phyloP scores from a whole-genome alignment of 148 eudicot genomes.

The Tetragonia tetragonoides region DNA sequence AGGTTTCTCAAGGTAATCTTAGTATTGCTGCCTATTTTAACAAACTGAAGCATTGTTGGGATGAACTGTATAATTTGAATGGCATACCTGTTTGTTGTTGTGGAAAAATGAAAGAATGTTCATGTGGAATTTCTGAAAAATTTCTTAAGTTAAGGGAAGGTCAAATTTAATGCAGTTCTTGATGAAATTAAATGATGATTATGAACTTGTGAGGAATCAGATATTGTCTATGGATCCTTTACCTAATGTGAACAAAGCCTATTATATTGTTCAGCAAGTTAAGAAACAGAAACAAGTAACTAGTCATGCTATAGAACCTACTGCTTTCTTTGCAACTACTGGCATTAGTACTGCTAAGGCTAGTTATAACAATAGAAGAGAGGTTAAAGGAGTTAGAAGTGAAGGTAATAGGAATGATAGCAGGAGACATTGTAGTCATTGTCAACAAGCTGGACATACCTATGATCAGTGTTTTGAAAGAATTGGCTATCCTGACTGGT shows the following conservation, averaged over 20 bases:
- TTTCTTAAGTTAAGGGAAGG: not conserved
- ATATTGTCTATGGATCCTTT: not conserved
- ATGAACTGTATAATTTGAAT: not conserved
- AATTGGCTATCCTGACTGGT: not conserved
- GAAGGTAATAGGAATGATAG: not conserved
- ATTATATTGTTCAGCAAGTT: not conserved
- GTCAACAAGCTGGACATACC: not conserved
- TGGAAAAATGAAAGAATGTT: too few relatives aligned
- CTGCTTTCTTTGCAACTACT: not conserved
- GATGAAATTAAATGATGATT: not conserved
- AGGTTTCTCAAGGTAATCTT: not conserved
- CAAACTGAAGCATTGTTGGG: not conserved
- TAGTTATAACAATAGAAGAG: not conserved
- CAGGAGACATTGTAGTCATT: not conserved
- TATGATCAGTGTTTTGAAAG: not conserved
- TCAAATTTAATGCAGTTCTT: not conserved
- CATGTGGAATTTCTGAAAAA: not conserved
- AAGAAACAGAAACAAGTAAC: not conserved
- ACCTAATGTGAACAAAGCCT: not conserved
- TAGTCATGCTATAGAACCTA: not conserved
- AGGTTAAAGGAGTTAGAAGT: not conserved
- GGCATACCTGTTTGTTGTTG: not conserved
- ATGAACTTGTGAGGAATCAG: not conserved
- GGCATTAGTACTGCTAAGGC: not conserved
- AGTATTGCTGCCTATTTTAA: not conserved